Evolutionary conservation across 1,139 yeast genomes (phyloP).

Genomic region (Kodamaea anthophila): DNA sequence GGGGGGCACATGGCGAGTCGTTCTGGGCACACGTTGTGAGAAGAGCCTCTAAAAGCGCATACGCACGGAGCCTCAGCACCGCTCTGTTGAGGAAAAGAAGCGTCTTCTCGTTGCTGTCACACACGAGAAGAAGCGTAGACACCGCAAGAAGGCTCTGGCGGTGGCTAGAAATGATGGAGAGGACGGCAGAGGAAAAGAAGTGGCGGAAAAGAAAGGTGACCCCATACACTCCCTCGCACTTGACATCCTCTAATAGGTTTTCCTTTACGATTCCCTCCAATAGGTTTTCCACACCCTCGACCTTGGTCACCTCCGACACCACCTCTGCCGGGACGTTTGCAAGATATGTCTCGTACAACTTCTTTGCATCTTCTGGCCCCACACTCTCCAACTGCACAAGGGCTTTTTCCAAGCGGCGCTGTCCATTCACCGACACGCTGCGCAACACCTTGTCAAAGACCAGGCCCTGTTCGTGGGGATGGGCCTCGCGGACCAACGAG

Average conservation of each 20-base stretch:
- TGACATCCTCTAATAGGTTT: too few relatives aligned
- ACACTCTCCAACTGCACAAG: conserved; percentile 5
- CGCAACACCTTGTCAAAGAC: conserved; percentile 19
- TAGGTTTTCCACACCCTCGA: conserved; percentile 5
- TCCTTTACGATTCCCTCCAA: too few relatives aligned
- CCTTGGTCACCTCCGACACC: conserved; percentile 1
- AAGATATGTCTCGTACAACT: conserved; percentile 19
- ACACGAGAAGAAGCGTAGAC: conserved; percentile 29
- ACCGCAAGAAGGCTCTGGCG: conserved; percentile 20
- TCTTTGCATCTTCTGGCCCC: conserved; percentile 12
- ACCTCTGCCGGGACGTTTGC: conserved; percentile 22
- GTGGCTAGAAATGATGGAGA: conserved; percentile 22
- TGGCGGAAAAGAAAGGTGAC: conserved; percentile 18
- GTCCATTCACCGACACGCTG: conserved; percentile 24
- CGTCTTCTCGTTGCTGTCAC: conserved; percentile 26
- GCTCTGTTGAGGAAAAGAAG: conserved; percentile 23
- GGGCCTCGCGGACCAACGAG: conserved; percentile 29
- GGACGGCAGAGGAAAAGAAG: too few relatives aligned
- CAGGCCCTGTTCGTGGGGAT: conserved; percentile 23
- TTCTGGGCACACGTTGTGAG: conserved; percentile 23
- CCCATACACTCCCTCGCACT: neutral
- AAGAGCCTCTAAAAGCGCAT: conserved; percentile 19
- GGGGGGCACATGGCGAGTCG: conserved; percentile 4
- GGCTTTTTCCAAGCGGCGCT: conserved; percentile 17
- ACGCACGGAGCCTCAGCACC: conserved; percentile 19